phyloP scores from a whole-genome alignment of 228 moss, liverwort and hornwort genomes.

The Sphagnum magellanicum region DNA sequence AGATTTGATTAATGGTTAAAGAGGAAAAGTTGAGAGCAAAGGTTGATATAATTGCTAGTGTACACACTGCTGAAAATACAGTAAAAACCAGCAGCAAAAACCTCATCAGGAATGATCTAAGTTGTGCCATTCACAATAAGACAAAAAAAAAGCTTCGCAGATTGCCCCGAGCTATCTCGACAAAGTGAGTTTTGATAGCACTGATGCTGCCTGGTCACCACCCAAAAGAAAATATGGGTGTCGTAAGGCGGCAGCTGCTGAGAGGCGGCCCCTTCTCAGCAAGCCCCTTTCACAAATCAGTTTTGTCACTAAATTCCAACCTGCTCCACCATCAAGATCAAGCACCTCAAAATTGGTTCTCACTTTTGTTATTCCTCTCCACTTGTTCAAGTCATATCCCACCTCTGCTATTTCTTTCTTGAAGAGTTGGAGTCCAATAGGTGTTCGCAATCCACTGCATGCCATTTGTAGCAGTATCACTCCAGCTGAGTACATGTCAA shows the following conservation, averaged over 20 bases:
- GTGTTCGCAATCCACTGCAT: constrained; percentile 47
- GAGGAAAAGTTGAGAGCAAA: no score
- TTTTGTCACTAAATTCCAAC: constrained; percentile 87
- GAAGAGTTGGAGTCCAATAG: constrained; percentile 71
- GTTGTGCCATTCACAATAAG: no score
- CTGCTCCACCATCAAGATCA: constrained; percentile 81
- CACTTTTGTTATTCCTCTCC: constrained; percentile 64
- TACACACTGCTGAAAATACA: no score
- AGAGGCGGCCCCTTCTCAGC: constrained; percentile 57
- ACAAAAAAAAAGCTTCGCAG: no score
- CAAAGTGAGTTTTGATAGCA: constrained; percentile 63
- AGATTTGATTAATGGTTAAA: no score
- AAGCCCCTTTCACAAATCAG: constrained; percentile 58
- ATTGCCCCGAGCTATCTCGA: constrained; percentile 19
- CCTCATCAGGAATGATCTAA: no score
- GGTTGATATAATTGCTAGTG: no score
- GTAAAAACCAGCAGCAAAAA: no score
- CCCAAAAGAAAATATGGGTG: constrained; percentile 84
- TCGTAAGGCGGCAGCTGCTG: constrained; percentile 68
- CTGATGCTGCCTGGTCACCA: constrained; percentile 59
- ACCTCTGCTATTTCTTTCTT: constrained; percentile 67
- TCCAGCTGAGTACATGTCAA: constrained; percentile 89
- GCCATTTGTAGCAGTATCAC: constrained; percentile 81
- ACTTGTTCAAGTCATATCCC: constrained; percentile 53
- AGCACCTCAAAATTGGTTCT: constrained; percentile 61